phyloP scores from a whole-genome alignment of 2,329 filamentous ascomycete species.

The Botrytis fabae region DNA sequence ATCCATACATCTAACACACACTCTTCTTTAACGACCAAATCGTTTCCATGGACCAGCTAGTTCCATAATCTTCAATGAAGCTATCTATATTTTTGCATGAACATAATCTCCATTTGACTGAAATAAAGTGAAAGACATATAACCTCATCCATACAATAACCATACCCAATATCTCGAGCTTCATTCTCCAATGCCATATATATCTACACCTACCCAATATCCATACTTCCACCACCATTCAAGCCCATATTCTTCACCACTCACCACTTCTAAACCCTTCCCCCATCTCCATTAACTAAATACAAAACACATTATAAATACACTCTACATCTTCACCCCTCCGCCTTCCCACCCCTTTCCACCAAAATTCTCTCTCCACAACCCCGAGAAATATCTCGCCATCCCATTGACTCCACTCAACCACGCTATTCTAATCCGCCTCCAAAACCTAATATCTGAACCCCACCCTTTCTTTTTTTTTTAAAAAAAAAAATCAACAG shows the following conservation, averaged over 20 bases:
- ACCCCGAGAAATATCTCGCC: neutral
- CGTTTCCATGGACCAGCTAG: neutral
- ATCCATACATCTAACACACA: neutral
- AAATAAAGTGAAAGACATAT: neutral
- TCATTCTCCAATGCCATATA: neutral
- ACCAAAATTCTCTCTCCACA: neutral
- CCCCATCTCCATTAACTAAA: neutral
- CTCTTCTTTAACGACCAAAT: neutral
- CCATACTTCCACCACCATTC: neutral
- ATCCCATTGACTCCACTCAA: no score
- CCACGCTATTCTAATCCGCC: neutral
- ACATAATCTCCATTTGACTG: neutral
- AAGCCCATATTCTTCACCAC: neutral
- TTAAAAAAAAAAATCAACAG: neutral
- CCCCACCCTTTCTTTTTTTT: no score
- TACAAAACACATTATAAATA: neutral
- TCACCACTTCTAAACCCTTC: neutral
- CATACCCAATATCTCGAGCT: neutral
- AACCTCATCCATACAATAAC: neutral
- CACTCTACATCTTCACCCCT: neutral
- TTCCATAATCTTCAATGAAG: neutral
- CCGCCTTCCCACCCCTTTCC: no score
- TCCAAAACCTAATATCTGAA: neutral
- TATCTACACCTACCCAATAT: neutral
- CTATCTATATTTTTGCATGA: neutral